These are phyloP conservation scores for Leucocoprinus birnbaumii DNA, from an alignment of 768 basidiomycete genomes.

Conservation along the genomic window DNA sequence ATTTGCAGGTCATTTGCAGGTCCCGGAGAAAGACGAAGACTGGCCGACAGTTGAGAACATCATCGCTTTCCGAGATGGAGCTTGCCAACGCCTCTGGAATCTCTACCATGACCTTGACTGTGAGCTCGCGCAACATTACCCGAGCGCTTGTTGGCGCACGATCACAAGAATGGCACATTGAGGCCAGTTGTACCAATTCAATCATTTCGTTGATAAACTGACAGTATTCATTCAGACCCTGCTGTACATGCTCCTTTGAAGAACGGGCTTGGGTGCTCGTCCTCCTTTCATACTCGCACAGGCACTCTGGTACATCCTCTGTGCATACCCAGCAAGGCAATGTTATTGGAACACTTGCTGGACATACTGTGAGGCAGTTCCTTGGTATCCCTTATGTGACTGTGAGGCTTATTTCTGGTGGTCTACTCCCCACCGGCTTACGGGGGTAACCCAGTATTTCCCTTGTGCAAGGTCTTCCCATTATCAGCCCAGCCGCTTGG, in stretches of 20 bases:
- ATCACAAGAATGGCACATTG: conserved; percentile 92
- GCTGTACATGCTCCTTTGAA: conserved; percentile 88
- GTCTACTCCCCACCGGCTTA: conserved; percentile 29
- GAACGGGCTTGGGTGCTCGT: conserved; percentile 62
- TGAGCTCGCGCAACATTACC: conserved; percentile 57
- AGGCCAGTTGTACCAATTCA: conserved; percentile 47
- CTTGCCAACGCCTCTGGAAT: conserved; percentile 59
- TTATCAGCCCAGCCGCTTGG: conserved; percentile 24
- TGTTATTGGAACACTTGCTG: conserved; percentile 24
- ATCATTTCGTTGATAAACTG: not conserved
- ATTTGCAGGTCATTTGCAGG: conserved; percentile 87
- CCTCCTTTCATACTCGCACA: conserved; percentile 69
- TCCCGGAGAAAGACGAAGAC: conserved; percentile 79
- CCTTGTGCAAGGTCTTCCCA: conserved; percentile 6
- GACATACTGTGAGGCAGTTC: conserved; percentile 29
- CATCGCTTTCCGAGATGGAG: conserved; percentile 73
- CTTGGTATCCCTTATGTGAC: conserved; percentile 32
- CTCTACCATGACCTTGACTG: conserved; percentile 63
- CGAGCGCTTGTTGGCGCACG: conserved; percentile 81
- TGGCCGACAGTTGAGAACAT: conserved; percentile 81
- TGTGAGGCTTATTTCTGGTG: no score
- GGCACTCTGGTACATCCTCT: conserved; percentile 67
- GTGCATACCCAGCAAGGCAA: conserved; percentile 29
- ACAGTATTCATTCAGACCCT: conserved; percentile 52
- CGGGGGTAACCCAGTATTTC: conserved; percentile 17